Conservation (phyloP, 331 rosid species). For the Malus hybrid region DNA sequence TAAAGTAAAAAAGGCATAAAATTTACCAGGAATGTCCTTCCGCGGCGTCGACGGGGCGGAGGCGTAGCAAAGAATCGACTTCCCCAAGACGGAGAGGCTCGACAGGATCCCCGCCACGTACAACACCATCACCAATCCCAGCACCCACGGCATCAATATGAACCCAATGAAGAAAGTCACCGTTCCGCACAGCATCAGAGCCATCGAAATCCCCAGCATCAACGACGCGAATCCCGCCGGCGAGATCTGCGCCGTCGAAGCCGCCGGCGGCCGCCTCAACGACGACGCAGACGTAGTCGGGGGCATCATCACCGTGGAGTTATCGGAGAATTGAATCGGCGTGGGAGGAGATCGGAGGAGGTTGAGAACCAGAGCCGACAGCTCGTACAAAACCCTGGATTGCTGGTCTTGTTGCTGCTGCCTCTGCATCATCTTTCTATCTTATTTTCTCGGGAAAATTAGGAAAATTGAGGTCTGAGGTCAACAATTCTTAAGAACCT, state of each 20-base stretch:
- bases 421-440: neutral
- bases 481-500: neutral
- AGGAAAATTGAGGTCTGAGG: neutral
- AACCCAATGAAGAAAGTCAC: conserved; percentile 94
- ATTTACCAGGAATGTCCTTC: conserved; percentile 59
- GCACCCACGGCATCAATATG: conserved; percentile 90
- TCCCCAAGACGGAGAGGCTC: conserved; percentile 49
- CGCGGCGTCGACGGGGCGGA: conserved; percentile 36
- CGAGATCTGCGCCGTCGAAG: conserved; percentile 33
- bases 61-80: conserved; percentile 55
- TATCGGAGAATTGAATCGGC: conserved; percentile 45
- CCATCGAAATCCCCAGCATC: conserved; percentile 64
- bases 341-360: conserved; percentile 61
- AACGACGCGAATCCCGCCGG: conserved; percentile 77
- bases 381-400: conserved; percentile 57
- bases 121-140: conserved; percentile 57
- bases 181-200: conserved; percentile 88
- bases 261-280: conserved; percentile 10
- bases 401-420: conserved; percentile 35
- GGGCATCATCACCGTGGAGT: conserved; percentile 9
- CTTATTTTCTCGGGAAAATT: neutral
- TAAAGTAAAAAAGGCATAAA: neutral
- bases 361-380: conserved; percentile 58
- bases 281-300: conserved; percentile 13
- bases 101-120: conserved; percentile 72